Conservation (phyloP, 148 eudicot genomes). For the Suaeda aralocaspica region DNA sequence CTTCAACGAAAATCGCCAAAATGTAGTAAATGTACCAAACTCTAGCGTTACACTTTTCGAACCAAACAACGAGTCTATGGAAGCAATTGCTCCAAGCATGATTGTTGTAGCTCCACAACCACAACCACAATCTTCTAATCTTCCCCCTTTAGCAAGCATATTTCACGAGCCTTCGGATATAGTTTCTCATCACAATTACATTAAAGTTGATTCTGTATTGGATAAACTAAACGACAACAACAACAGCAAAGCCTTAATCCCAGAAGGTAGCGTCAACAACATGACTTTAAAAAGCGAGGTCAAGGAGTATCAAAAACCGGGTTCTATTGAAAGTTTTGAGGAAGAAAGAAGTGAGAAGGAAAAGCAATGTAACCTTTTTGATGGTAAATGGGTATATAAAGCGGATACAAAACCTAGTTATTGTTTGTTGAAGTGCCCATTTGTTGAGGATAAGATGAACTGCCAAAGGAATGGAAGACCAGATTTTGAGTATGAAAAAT, state of each 20-base stretch:
- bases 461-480: constrained; percentile 51
- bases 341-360: not conserved
- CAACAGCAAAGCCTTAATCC: too few species aligned
- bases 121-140: not conserved
- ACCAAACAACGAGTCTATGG: too few species aligned
- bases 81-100: not conserved
- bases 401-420: constrained; percentile 21
- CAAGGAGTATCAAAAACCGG: too few species aligned
- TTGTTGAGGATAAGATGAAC: constrained; percentile 45
- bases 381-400: constrained; percentile 47
- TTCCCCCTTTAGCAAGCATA: not conserved
- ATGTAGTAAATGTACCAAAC: not conserved
- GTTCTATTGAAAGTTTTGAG: too few species aligned
- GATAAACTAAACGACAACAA: too few species aligned
- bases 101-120: not conserved
- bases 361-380: constrained; percentile 3
- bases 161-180: too few species aligned
- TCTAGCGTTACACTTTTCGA: not conserved
- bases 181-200: too few species aligned
- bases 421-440: constrained; percentile 31
- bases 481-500: constrained; percentile 39
- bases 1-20: not conserved
- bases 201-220: too few species aligned
- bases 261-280: too few species aligned
- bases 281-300: too few species aligned